Conservation (phyloP, 2,329 filamentous ascomycete species). For the Thelonectria rubi region DNA sequence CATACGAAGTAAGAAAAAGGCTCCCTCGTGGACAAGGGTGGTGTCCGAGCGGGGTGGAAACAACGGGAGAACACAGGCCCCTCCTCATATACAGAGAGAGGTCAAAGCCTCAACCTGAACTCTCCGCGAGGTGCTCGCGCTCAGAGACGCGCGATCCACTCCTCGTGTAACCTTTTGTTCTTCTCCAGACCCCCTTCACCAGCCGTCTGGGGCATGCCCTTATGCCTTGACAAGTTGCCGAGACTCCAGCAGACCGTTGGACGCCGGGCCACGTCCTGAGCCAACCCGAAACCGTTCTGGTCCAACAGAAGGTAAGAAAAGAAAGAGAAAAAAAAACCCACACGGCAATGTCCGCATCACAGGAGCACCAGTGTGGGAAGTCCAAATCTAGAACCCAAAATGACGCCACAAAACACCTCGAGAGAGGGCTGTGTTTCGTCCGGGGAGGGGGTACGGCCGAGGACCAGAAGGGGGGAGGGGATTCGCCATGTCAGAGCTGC, state of each 20-base stretch:
- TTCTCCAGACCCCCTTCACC: conserved; percentile 5
- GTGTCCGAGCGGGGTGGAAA: conserved; percentile 25
- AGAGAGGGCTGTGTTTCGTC: conserved; percentile 11
- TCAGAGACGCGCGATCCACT: conserved; percentile 16
- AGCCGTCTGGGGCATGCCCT: conserved; percentile 6
- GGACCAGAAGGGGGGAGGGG: background rate
- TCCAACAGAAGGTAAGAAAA: background rate
- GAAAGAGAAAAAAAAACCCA: background rate
- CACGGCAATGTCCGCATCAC: conserved; percentile 1
- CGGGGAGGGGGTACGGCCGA: background rate
- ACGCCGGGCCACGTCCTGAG: background rate
- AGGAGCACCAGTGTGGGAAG: background rate
- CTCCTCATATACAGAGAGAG: conserved; percentile 16
- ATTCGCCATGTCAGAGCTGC: background rate
- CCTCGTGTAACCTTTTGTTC: conserved; percentile 17
- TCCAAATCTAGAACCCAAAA: background rate
- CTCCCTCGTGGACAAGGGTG: conserved; percentile 12
- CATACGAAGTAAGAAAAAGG: conserved; percentile 2
- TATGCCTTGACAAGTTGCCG: background rate
- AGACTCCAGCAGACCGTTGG: conserved; percentile 7
- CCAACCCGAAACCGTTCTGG: conserved; percentile 11
- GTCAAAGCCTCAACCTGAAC: conserved; percentile 28
- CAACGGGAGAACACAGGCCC: conserved; percentile 20
- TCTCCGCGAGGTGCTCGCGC: conserved; percentile 19
- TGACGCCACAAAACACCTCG: background rate